phyloP scores from a whole-genome alignment of 148 eudicot genomes.

The Amaranthus hypochondriacus region DNA sequence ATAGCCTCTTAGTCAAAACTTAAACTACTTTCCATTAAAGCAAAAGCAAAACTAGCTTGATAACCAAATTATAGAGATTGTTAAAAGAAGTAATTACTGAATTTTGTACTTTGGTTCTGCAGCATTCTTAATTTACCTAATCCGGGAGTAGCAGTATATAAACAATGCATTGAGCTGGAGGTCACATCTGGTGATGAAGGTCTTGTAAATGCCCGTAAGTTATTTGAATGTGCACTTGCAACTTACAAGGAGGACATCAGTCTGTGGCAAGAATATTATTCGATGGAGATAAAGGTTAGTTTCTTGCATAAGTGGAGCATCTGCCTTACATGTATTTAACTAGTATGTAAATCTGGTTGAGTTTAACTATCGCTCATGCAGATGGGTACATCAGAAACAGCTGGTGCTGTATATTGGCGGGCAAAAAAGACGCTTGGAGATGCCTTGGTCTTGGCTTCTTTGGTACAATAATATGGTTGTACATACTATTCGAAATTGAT shows the following conservation, averaged over 20 bases:
- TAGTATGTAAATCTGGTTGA: not conserved
- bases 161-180: constrained; percentile 68
- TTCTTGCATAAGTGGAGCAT: not conserved
- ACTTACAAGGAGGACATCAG: constrained; percentile 53
- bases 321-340: not conserved
- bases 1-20: no score
- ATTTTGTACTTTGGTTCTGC: constrained; percentile 10
- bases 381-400: constrained; percentile 82
- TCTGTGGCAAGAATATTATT: constrained; percentile 70
- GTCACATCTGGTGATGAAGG: constrained; percentile 49
- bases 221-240: constrained; percentile 67
- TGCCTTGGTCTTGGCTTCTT: constrained; percentile 28
- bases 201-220: constrained; percentile 53
- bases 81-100: not conserved
- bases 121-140: constrained; percentile 65
- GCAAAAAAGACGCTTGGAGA: constrained; percentile 62
- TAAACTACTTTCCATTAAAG: not conserved
- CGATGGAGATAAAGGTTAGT: constrained; percentile 64
- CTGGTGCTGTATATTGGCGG: constrained; percentile 70
- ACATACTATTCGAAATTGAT: not conserved
- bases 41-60: not conserved
- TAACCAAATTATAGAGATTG: not conserved
- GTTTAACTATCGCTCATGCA: constrained; percentile 21
- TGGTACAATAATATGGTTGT: not conserved
- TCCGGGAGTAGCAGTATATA: constrained; percentile 60